Percentiles rank a stretch among this genome's conserved stretches.
These are phyloP conservation scores for Eucalyptus cloeziana DNA, from an alignment of 345 rosid genomes.

Conservation along the genomic window DNA sequence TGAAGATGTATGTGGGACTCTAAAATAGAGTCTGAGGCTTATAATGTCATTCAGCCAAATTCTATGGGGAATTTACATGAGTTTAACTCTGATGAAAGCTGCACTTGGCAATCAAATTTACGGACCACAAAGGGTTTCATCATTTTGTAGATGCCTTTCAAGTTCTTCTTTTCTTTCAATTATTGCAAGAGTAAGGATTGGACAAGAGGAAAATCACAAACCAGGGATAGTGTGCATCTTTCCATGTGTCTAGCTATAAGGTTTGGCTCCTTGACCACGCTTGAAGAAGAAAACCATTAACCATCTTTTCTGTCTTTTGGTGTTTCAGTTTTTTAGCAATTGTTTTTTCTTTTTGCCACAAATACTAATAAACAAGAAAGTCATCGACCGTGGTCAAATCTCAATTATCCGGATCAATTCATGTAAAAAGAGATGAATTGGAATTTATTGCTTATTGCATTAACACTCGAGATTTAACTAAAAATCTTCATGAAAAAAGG, in stretches of 20 bases:
- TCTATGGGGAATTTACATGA: neutral
- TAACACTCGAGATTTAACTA: neutral
- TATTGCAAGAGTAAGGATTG: neutral
- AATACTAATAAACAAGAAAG: neutral
- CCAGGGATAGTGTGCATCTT: neutral
- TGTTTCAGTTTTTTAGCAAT: neutral
- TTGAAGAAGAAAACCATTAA: neutral
- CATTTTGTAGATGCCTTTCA: neutral
- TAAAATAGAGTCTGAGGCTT: neutral
- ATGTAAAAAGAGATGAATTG: neutral
- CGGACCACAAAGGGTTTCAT: neutral
- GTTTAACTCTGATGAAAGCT: neutral
- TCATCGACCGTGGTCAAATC: neutral
- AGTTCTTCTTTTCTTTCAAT: neutral
- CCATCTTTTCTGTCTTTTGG: neutral
- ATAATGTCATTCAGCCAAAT: neutral
- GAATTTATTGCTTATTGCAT: neutral
- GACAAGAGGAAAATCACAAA: neutral
- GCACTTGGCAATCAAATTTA: neutral
- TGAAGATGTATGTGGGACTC: neutral
- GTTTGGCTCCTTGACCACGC: neutral
- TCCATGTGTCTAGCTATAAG: neutral
- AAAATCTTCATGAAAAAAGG: too few relatives aligned
- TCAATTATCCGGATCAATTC: neutral
- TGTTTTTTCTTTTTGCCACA: neutral